phyloP scores from a whole-genome alignment of 75 land plant species.

The Picea sitchensis region DNA sequence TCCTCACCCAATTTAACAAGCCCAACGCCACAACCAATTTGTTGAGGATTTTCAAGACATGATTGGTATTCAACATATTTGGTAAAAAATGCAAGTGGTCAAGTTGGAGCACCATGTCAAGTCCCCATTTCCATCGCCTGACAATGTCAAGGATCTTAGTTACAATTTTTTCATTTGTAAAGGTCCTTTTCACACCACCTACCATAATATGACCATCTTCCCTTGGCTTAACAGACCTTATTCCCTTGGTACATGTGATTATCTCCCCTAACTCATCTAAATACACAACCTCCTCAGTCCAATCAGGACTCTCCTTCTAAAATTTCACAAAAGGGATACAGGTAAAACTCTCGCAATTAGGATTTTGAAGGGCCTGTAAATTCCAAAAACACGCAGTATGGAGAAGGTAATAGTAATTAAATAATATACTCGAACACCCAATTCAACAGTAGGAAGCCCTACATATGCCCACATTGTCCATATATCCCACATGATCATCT shows the following conservation, averaged over 20 bases:
- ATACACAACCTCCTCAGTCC: slow-evolving; percentile 73
- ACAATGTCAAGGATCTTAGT: slow-evolving; percentile 59
- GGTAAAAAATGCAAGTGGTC: slow-evolving; percentile 52
- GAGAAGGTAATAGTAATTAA: too few relatives aligned
- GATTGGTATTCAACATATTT: slow-evolving; percentile 25
- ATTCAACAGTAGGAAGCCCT: too few relatives aligned
- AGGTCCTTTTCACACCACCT: slow-evolving; percentile 54
- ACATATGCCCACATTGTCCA: too few relatives aligned
- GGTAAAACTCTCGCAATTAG: too few relatives aligned
- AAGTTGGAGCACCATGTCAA: slow-evolving; percentile 52
- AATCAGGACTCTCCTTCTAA: slow-evolving; percentile 15
- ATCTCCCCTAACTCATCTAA: slow-evolving; percentile 62
- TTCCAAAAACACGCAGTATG: too few relatives aligned
- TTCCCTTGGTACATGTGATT: slow-evolving; percentile 47
- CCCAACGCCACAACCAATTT: slow-evolving; percentile 42
- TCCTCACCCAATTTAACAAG: slow-evolving; percentile 64
- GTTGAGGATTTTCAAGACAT: slow-evolving; percentile 34
- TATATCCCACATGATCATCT: too few relatives aligned
- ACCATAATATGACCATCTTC: slow-evolving; percentile 57
- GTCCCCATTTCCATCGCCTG: slow-evolving; percentile 86
- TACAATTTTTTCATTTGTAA: slow-evolving; percentile 48
- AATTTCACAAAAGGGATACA: too few relatives aligned
- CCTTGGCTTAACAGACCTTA: slow-evolving; percentile 51
- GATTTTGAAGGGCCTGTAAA: too few relatives aligned
- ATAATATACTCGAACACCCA: too few relatives aligned